phyloP scores from a whole-genome alignment of 176 grass and related monocot species.

The Triticum turgidum region DNA sequence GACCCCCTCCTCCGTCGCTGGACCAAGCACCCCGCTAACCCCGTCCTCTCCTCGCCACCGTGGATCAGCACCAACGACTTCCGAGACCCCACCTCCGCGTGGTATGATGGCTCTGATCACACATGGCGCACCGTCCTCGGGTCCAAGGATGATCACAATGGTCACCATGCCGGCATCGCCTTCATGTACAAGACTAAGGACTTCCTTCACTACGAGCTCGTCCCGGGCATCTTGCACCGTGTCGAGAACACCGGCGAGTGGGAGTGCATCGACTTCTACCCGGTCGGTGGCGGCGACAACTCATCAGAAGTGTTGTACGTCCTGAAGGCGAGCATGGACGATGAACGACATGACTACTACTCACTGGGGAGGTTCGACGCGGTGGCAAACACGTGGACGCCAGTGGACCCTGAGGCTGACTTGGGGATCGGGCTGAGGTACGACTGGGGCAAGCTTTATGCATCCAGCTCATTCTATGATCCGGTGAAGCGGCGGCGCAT shows the following conservation, averaged over 20 bases:
- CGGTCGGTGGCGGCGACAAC: neutral
- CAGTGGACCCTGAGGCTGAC: slow-evolving; percentile 51
- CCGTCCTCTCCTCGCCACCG: no score
- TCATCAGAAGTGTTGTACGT: slow-evolving; percentile 50
- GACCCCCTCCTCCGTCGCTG: no score
- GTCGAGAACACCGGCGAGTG: neutral
- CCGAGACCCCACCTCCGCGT: no score
- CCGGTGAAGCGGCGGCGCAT: slow-evolving; percentile 43
- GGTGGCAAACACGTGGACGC: slow-evolving; percentile 38
- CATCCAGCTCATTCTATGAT: slow-evolving; percentile 87
- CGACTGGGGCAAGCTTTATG: slow-evolving; percentile 87
- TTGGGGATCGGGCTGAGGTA: slow-evolving; percentile 73
- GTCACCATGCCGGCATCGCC: no score
- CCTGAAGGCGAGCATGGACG: slow-evolving; percentile 78
- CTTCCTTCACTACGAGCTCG: no score
- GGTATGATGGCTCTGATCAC: no score
- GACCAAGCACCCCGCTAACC: no score
- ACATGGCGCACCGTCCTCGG: no score
- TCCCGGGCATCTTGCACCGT: neutral
- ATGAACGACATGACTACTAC: slow-evolving; percentile 78
- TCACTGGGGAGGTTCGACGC: slow-evolving; percentile 62
- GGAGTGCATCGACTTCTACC: neutral
- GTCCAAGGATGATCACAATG: no score
- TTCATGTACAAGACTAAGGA: no score
- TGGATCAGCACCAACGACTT: no score